A percentile compares a stretch with the other conserved stretches of the same genome.
These are phyloP conservation scores for Nasturtium officinale DNA, from an alignment of 345 rosid genomes.

Conservation along the genomic window DNA sequence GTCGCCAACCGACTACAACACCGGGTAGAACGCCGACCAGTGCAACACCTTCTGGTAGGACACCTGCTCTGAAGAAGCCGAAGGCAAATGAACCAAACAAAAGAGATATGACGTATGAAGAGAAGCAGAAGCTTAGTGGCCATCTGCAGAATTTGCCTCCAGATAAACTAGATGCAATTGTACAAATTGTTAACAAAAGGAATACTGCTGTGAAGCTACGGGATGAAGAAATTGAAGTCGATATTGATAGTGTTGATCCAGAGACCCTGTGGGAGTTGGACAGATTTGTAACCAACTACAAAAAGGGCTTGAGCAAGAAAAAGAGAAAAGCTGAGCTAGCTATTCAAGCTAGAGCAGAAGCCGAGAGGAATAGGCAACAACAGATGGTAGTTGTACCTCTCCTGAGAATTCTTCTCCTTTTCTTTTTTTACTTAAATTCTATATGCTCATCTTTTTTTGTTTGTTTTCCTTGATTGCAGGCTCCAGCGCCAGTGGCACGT, in stretches of 20 bases:
- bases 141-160: slow-evolving; percentile 86
- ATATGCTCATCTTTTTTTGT: slow-evolving; percentile 5
- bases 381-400: slow-evolving; percentile 55
- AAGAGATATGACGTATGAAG: slow-evolving; percentile 97
- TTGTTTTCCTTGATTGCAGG: slow-evolving; percentile 47
- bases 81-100: slow-evolving; percentile 94
- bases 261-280: slow-evolving; percentile 99
- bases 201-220: slow-evolving; percentile 74
- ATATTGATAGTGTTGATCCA: slow-evolving; percentile 92
- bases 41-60: slow-evolving; percentile 77
- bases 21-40: slow-evolving; percentile 53
- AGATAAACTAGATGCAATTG: slow-evolving; percentile 92
- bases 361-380: slow-evolving; percentile 56
- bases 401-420: neutral
- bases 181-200: slow-evolving; percentile 91
- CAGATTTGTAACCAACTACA: slow-evolving; percentile 93
- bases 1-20: slow-evolving; percentile 55
- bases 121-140: slow-evolving; percentile 95
- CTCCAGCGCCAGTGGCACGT: slow-evolving; percentile 48
- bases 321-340: slow-evolving; percentile 97
- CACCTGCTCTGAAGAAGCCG: slow-evolving; percentile 90
- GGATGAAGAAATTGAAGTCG: slow-evolving; percentile 97
- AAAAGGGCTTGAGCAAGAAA: slow-evolving; percentile 92
- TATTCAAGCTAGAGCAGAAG: slow-evolving; percentile 73
- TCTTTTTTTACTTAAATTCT: neutral